Conservation (phyloP, 805 yeast species). For the Starmerella roubikii region DNA sequence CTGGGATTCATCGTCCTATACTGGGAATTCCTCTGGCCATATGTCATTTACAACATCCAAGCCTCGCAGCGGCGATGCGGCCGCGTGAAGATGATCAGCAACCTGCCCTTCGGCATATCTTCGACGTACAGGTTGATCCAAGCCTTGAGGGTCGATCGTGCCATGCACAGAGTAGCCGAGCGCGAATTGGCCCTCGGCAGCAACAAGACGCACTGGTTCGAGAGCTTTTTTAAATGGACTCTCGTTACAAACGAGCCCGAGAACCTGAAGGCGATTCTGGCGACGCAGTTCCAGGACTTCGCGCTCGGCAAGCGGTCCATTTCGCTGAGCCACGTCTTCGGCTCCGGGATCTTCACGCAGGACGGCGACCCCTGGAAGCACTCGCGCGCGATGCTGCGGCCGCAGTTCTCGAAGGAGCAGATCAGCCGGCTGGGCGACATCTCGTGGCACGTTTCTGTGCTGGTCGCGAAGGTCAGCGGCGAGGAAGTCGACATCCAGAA, state of each 20-base stretch:
- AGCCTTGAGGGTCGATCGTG: neutral
- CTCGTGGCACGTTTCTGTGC: slow-evolving; percentile 21
- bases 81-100: neutral
- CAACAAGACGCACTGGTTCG: slow-evolving; percentile 1
- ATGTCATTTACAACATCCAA: slow-evolving; percentile 2
- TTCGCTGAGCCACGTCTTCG: slow-evolving; percentile 24
- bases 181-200: neutral
- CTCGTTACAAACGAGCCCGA: slow-evolving; percentile 22
- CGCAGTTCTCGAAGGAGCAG: slow-evolving; percentile 27
- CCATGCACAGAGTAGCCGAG: neutral
- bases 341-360: slow-evolving; percentile 28
- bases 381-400: slow-evolving; percentile 27
- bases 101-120: slow-evolving; percentile 8
- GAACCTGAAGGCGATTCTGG: slow-evolving; percentile 22
- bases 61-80: slow-evolving; percentile 2
- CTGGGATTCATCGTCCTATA: neutral
- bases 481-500: slow-evolving; percentile 15
- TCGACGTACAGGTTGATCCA: neutral
- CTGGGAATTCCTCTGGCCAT: slow-evolving; percentile 5
- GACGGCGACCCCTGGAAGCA: slow-evolving; percentile 28
- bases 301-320: slow-evolving; percentile 22
- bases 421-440: slow-evolving; percentile 22
- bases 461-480: slow-evolving; percentile 11
- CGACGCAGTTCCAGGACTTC: slow-evolving; percentile 25
- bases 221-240: slow-evolving; percentile 7